phyloP scores from a whole-genome alignment of 2,329 filamentous ascomycete genomes.

The Bipolaris zeicola region DNA sequence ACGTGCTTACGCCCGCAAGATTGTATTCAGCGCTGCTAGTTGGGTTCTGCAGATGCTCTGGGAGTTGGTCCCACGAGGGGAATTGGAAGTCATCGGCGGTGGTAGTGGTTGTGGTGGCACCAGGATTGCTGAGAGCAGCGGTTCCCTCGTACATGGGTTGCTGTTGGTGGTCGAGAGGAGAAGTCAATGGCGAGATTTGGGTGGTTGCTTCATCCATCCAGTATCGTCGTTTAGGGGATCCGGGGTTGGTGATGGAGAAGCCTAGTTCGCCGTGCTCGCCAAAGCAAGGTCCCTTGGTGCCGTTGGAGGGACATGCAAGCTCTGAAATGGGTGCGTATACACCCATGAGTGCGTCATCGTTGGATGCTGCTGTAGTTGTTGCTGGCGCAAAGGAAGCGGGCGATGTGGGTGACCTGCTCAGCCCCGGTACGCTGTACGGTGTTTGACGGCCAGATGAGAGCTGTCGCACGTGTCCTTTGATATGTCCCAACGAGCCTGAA shows the following conservation, averaged over 20 bases:
- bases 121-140: conserved; percentile 10
- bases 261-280: conserved; percentile 34
- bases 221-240: conserved; percentile 14
- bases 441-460: conserved; percentile 22
- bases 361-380: conserved; percentile 16
- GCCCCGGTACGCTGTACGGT: conserved; percentile 20
- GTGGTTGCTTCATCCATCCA: conserved; percentile 13
- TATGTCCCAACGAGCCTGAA: conserved; percentile 26
- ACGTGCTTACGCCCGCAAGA: conserved; percentile 13
- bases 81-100: conserved; percentile 27
- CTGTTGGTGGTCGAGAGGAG: neutral
- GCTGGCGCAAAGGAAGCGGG: conserved; percentile 16
- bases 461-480: conserved; percentile 21
- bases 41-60: conserved; percentile 30
- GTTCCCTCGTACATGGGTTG: conserved; percentile 10
- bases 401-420: conserved; percentile 27
- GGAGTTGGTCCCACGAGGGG: conserved; percentile 37
- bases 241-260: conserved; percentile 12
- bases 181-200: conserved; percentile 5
- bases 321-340: conserved; percentile 29
- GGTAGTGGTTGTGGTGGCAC: neutral
- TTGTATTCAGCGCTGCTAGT: conserved; percentile 27
- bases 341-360: conserved; percentile 10
- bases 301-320: conserved; percentile 19
- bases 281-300: conserved; percentile 22